Evolutionary conservation across 768 basidiomycete species (phyloP), one percentile per base, ranked within the genome.

Genomic region (Boletus subcaerulescens): DNA sequence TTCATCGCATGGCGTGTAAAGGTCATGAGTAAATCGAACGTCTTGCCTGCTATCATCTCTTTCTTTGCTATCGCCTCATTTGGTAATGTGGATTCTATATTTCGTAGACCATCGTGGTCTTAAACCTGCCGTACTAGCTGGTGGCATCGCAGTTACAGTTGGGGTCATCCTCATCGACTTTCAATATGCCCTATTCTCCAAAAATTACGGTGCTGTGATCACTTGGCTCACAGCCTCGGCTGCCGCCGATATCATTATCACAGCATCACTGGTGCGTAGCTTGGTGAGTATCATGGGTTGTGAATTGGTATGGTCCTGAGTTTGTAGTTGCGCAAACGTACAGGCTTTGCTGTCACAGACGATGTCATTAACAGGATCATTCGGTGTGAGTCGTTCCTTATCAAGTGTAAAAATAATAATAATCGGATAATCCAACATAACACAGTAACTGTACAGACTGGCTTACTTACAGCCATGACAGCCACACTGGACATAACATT

Each of bases 1-100:
- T 82, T 81, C 60, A 79, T 79, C 45, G 76, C 77, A 7, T 76
- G 74, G 74, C 66, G 76, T 18, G 73, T 77, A 18, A 72, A 68
- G 26, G 60, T 75, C 15, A 59, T 77, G 48, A 73, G 68, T 8
- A 60, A 56, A 41, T 74, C 70, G 48, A 59, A 36, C 5, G 47
- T 63, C 17, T 42, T 70, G 12, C 69, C 69, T 22, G 43, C 36
- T 14, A 41, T 73, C 32, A 70, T 77, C 35, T 1, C 24, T 38
- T 33, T 55, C 17, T 36, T 64, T 3, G 56, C 59, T 5, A 14
- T 58, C 9, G 13, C 31, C 2, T 41, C 62, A 5, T 55, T 64
- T 14, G 5, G 62, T 61, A n/a, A 35, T 61, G 45, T 17, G 1
- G 12, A 39, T 38, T 22, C 17, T 35, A 13, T 24, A 0, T 24